phyloP scores from a whole-genome alignment of 192 early-diverging fungal species.

The Coemansia sp. region DNA sequence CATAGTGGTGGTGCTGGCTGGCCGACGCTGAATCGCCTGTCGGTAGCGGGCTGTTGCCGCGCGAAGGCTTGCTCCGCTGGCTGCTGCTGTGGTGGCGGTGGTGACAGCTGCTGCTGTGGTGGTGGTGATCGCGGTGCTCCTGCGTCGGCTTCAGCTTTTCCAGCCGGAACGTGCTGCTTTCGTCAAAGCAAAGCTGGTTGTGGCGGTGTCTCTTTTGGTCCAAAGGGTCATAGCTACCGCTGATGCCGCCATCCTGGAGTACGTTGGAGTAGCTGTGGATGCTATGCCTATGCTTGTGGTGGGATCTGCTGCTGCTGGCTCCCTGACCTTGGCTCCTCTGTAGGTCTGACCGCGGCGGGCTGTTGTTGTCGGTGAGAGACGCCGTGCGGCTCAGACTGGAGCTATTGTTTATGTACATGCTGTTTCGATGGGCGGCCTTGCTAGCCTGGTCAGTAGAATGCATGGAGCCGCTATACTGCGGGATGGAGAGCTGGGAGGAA shows the following conservation, averaged over 20 bases:
- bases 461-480: neutral
- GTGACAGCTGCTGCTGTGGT: neutral
- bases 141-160: slow-evolving; percentile 9
- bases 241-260: neutral
- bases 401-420: neutral
- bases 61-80: neutral
- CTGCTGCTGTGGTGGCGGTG: slow-evolving; percentile 2
- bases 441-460: neutral
- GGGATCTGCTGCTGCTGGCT: neutral
- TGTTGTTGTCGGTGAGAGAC: neutral
- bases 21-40: neutral
- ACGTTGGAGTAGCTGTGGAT: slow-evolving; percentile 1
- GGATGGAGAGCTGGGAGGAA: neutral
- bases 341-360: neutral
- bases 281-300: slow-evolving; percentile 8
- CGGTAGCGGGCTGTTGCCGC: neutral
- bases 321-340: neutral
- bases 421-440: neutral
- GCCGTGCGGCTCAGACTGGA: neutral
- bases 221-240: slow-evolving; percentile 6
- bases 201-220: slow-evolving; percentile 3
- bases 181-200: slow-evolving; percentile 2
- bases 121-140: slow-evolving; percentile 1
- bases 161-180: slow-evolving; percentile 1
- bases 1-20: slow-evolving; percentile 19